Percentiles rank a stretch among this genome's conserved stretches.
These are phyloP conservation scores for Xerocomus brunneocitrinus DNA, from an alignment of 768 basidiomycete species.

Conservation along the genomic window DNA sequence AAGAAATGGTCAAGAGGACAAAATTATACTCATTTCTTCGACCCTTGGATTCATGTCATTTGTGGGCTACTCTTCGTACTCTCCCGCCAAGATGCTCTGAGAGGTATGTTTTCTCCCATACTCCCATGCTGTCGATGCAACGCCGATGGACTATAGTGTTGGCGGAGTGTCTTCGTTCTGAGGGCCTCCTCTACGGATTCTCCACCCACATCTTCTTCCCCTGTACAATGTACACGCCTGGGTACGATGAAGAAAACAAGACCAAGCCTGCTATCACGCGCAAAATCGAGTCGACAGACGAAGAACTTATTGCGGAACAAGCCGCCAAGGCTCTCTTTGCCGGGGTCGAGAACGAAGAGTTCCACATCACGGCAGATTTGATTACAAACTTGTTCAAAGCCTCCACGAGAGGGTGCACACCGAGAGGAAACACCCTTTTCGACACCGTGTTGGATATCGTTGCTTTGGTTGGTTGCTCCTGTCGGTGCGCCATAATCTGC, in stretches of 20 bases:
- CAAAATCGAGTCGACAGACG: constrained; percentile 74
- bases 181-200: constrained; percentile 74
- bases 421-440: constrained; percentile 53
- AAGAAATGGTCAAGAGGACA: constrained; percentile 62
- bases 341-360: constrained; percentile 68
- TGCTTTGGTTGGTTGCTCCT: constrained; percentile 41
- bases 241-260: constrained; percentile 70
- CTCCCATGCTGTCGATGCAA: background rate
- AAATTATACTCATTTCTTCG: constrained; percentile 74
- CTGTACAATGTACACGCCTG: constrained; percentile 73
- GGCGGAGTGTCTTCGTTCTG: constrained; percentile 77
- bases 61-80: constrained; percentile 74
- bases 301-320: constrained; percentile 55
- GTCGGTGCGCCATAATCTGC: constrained; percentile 44
- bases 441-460: constrained; percentile 44
- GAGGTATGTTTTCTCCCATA: constrained; percentile 46
- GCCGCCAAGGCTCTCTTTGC: constrained; percentile 56
- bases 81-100: constrained; percentile 80
- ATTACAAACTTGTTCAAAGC: constrained; percentile 64
- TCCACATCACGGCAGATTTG: constrained; percentile 72
- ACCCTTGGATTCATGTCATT: constrained; percentile 72
- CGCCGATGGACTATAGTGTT: constrained; percentile 49
- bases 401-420: constrained; percentile 56
- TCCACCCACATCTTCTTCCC: constrained; percentile 81
- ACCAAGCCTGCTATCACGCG: constrained; percentile 71